Evolutionary conservation across 768 basidiomycete genomes (phyloP).

Genomic region (Tulasnella sp.): DNA sequence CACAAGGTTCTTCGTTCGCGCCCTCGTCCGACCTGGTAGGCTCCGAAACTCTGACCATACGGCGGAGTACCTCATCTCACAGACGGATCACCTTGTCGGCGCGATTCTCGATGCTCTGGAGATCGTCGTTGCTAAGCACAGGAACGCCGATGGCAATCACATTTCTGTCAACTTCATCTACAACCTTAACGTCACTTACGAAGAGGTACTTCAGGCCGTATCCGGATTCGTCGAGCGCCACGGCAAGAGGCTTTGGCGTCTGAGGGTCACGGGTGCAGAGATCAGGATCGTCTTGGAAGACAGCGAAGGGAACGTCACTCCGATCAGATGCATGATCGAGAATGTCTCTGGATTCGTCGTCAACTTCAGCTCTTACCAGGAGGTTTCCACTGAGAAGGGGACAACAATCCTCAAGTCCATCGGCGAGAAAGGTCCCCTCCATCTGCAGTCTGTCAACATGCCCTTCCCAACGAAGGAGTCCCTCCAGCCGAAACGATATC

Average conservation of each 20-base stretch:
- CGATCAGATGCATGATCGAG: constrained; percentile 96
- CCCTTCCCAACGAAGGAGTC: constrained; percentile 97
- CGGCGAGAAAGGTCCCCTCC: constrained; percentile 92
- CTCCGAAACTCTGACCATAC: constrained; percentile 86
- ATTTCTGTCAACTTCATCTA: constrained; percentile 99
- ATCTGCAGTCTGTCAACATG: constrained; percentile 88
- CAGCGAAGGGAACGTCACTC: constrained; percentile 85
- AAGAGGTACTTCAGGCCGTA: constrained; percentile 92
- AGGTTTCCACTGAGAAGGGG: constrained; percentile 92
- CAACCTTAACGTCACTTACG: constrained; percentile 88
- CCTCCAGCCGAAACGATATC: constrained; percentile 95
- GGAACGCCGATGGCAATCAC: constrained; percentile 94
- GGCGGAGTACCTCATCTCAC: constrained; percentile 96
- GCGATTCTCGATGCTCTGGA: constrained; percentile 90
- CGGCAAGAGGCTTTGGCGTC: constrained; percentile 94
- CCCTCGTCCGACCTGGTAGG: constrained; percentile 89
- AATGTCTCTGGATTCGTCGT: constrained; percentile 99
- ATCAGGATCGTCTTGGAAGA: constrained; percentile 94
- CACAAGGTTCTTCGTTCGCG: constrained; percentile 95
- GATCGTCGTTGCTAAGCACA: constrained; percentile 79
- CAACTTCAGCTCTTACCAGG: constrained; percentile 96
- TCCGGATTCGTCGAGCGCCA: constrained; percentile 99
- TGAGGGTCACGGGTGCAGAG: constrained; percentile 96
- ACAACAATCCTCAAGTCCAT: constrained; percentile 95
- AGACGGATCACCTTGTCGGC: constrained; percentile 93